phyloP scores from a whole-genome alignment of 192 early-diverging fungal species.

The Backusella macrospora region DNA sequence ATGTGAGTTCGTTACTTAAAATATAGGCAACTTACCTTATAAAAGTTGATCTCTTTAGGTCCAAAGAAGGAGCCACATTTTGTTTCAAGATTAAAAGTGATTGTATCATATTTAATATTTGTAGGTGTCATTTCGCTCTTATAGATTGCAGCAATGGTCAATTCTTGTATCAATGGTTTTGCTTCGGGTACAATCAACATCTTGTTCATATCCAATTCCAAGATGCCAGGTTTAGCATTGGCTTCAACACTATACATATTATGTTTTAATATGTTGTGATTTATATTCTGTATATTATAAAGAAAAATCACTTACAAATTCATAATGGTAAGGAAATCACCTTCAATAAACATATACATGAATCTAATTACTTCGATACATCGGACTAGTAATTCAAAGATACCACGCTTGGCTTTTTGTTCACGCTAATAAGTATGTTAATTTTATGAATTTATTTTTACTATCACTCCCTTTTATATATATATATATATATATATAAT shows the following conservation, averaged over 20 bases:
- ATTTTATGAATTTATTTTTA: not conserved
- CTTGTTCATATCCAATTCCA: constrained; percentile 25
- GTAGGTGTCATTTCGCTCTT: not conserved
- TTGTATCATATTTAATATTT: constrained; percentile 10
- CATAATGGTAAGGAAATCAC: constrained; percentile 1
- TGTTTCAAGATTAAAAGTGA: constrained; percentile 20
- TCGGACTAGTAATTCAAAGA: constrained; percentile 29
- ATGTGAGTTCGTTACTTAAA: not conserved
- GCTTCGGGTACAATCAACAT: constrained; percentile 29
- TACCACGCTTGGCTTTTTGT: constrained; percentile 32
- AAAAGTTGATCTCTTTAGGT: constrained; percentile 29
- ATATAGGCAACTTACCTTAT: constrained; percentile 29
- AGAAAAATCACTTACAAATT: constrained; percentile 18
- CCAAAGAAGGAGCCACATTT: constrained; percentile 23
- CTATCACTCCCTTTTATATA: not conserved
- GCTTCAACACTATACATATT: not conserved
- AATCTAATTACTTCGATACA: constrained; percentile 29
- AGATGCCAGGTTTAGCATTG: not conserved
- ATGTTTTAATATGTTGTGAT: too few species aligned
- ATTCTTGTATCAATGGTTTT: constrained; percentile 21
- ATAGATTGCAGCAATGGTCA: constrained; percentile 28
- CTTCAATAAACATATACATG: constrained; percentile 23
- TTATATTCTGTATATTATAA: too few species aligned
- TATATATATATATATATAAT: not conserved
- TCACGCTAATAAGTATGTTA: constrained; percentile 16